A percentile compares a stretch with the other conserved stretches of the same genome.
Evolutionary conservation across 371 early-diverging fungal genomes (phyloP).

Genomic region (Zancudomyces culisetae): DNA sequence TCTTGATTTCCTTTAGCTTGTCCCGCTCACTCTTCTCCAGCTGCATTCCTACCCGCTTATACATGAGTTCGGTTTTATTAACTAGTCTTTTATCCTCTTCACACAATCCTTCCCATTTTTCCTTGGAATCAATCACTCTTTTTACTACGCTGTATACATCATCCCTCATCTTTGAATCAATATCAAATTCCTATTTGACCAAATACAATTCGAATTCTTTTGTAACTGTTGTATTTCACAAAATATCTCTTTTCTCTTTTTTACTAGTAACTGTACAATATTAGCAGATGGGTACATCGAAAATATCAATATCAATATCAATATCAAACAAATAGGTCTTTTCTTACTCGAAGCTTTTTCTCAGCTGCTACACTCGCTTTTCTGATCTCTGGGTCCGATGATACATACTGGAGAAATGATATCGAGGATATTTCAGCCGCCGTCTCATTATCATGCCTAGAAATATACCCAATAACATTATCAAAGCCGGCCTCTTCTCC

Average conservation of each 20-base stretch:
- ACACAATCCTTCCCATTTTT: conserved; percentile 26
- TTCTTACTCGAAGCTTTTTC: conserved; percentile 29
- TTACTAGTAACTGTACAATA: not conserved
- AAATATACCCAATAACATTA: conserved; percentile 35
- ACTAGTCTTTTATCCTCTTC: conserved; percentile 47
- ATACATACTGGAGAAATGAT: conserved; percentile 41
- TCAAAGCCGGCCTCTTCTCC: conserved; percentile 25
- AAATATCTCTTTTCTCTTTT: not conserved
- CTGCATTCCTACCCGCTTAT: conserved; percentile 47
- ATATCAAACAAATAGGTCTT: no score
- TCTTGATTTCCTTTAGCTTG: conserved; percentile 37
- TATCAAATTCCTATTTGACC: conserved; percentile 32
- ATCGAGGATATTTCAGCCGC: conserved; percentile 27
- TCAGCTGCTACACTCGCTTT: conserved; percentile 49
- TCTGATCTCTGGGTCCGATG: conserved; percentile 42
- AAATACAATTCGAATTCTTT: not conserved
- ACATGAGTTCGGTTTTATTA: conserved; percentile 37
- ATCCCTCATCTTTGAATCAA: conserved; percentile 56
- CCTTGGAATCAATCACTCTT: conserved; percentile 28
- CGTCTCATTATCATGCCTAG: conserved; percentile 27
- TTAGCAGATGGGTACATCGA: not conserved
- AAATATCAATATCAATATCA: no score
- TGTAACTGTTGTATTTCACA: not conserved
- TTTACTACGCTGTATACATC: conserved; percentile 47
- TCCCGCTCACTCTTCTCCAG: conserved; percentile 36